Evolutionary conservation across 2,329 filamentous ascomycete genomes (phyloP), one percentile per base, ranked within the genome.

Genomic region (Exserohilum turcica): DNA sequence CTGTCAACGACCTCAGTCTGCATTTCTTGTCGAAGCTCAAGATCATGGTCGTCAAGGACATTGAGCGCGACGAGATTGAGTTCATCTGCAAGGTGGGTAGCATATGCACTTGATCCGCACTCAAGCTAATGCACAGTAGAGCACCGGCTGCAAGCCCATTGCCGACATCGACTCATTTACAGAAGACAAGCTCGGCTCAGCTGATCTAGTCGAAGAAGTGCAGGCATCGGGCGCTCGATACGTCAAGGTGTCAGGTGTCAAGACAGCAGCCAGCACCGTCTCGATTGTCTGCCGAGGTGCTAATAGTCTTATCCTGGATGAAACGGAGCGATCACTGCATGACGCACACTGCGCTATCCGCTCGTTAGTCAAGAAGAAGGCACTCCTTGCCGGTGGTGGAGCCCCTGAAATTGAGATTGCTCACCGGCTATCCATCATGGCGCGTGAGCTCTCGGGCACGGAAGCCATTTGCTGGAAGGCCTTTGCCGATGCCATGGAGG

Each of bases 381-480:
- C 94, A n/a, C 85, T 99, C 52, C 96, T 99, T 68, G 93, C 95
- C 12, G 94, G 94, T 76, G 94, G 94, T 70, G 94, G 94, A 73
- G 94, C 94, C 2, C 91, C 94, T 21, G 94, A 99, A 78, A 95
- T 97, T 68, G 92, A 97, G 78, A 93, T 99, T 67, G 91, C 94
- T 18, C 89, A 94, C 48, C 85, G 91, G 70, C 84, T 99, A 29
- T 86, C 89, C 52, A 88, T 90, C 77, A 89, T 90, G 71, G 86
- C 93, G 7, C 89, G 92, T 63, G 86, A 88, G 67, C 82, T 97
- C 56, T 87, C 88, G 0, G 95, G 95, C 56, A 97, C 94, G 5
- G 94, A 99, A 76, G 87, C 92, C 33, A 97, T 97, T 72, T 99
- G 94, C 85, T 99, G 91, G 91, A 97, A 97, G 80, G 93, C 93